Base-by-base conservation (phyloP, 306 rosid genomes). In the Betula pendula region DNA sequence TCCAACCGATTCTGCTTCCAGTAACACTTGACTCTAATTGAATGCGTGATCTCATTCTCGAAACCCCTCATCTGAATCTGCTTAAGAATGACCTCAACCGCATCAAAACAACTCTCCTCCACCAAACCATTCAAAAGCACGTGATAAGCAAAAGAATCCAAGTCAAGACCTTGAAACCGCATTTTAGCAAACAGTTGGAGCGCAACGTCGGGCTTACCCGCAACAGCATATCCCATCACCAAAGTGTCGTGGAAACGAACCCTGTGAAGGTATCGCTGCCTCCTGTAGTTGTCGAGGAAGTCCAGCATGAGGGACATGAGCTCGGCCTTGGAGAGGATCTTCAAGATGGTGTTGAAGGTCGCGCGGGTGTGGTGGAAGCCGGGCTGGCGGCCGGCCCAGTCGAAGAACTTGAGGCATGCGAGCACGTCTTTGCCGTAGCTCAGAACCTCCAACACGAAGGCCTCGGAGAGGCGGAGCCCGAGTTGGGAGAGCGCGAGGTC, bases 321-420 rank as follows among this genome's bases (percentile, higher is more conserved):
- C 74, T 81, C 68, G 44, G 94, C 84, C 68, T 81, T 80, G 0
- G 89, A 66, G 12, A 94, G 84, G n/a, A 94, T 88, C 78, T 82
- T 84, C 78, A 89, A 92, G 59, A 94, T 84, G 62, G 86, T 85
- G 17, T 68, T 0, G 77, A 86, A 89, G 35, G 98, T 90, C 69
- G 79, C 83, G 6, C 87, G 92, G 14, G 98, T 89, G 78, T 90
- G 98, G 72, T 33, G 0, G 52, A 86, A 94, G 11, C 77, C 49
- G 0, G 76, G 81, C 20, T 94, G 97, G 52, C 89, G 87, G 48
- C 98, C 98, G 4, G 84, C 98, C 98, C 97, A 94, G 65, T 94
- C 96, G 82, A 94, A 94, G 89, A 94, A 92, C 79, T 83, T 89
- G 74, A 94, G 89, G 73, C 93, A 85, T 4, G 97, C 82, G 68